Evolutionary conservation across 352 stramenopile genomes (phyloP), one percentile per base, ranked within the genome.

Genomic region (Peronosclerospora sorghi): DNA sequence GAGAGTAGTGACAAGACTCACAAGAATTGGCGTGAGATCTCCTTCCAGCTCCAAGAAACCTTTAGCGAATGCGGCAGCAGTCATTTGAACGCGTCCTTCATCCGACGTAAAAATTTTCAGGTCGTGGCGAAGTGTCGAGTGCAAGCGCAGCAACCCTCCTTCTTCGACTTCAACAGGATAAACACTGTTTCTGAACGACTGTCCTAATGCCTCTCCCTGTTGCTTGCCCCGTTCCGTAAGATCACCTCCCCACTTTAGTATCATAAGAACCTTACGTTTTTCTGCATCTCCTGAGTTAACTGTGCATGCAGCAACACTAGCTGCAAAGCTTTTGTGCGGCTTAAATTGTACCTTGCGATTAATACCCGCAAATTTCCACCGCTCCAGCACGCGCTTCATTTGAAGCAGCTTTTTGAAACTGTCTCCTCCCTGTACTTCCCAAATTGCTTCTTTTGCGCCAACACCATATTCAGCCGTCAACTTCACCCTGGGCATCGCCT

Each of bases 51-150:
- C 95, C 0, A 99, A 65, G 57, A 99, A 94, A 5, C 96, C 96
- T 66, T 99, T 99, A 12, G 96, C 92, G 60, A 99, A 99, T 4
- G 95, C 95, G n/a, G 97, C 96, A 0, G 96, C 97, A 15, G 96
- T 99, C 69, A 98, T 99, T 73, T 99, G 98, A 23, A 99, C 96
- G 15, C 97, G 74, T 0, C 97, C 96, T 83, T 99, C 97, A 56
- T 99, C 96, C 4, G 81, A 97, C 6, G 95, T 98, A 60, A 98
- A 98, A 48, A 99, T 99, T 63, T 99, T 99, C 21, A 99, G 71
- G 59, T 99, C 96, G 72, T 99, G 97, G 4, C 97, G 87, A 62
- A 99, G 99, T 0, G 96, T 99, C 30, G 95, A 98, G 73, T 99
- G 97, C 26, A 99, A 74, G 17, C 96, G 86, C 38, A 99, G 72